Conservation (phyloP, 495 filamentous ascomycete genomes). For the Staphylotrichum longicolle region DNA sequence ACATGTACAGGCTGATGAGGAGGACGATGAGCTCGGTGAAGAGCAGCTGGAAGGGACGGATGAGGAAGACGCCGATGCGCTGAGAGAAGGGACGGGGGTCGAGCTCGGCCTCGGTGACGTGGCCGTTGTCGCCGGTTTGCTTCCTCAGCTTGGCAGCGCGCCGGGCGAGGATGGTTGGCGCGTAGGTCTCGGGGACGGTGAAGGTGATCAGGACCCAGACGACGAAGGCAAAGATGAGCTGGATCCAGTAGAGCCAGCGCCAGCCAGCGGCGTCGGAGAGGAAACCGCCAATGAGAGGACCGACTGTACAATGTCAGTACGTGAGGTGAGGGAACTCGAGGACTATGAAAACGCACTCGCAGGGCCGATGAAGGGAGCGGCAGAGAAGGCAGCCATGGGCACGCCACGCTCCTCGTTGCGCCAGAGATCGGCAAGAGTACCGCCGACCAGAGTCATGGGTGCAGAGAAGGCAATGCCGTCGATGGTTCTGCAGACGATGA, state of each 20-base stretch:
- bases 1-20: slow-evolving; percentile 75
- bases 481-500: slow-evolving; percentile 69
- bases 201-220: slow-evolving; percentile 71
- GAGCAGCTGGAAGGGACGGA: slow-evolving; percentile 77
- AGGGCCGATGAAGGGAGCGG: slow-evolving; percentile 75
- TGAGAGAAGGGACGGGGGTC: slow-evolving; percentile 63
- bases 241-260: slow-evolving; percentile 86
- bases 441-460: slow-evolving; percentile 80
- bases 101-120: slow-evolving; percentile 72
- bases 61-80: slow-evolving; percentile 62
- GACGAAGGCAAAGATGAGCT: slow-evolving; percentile 64
- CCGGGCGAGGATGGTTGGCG: slow-evolving; percentile 63
- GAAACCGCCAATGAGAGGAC: slow-evolving; percentile 74
- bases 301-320: slow-evolving; percentile 37
- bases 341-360: slow-evolving; percentile 46
- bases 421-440: slow-evolving; percentile 79
- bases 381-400: slow-evolving; percentile 82
- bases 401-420: slow-evolving; percentile 77
- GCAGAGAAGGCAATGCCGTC: slow-evolving; percentile 81
- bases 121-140: slow-evolving; percentile 57
- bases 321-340: no score
- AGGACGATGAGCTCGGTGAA: slow-evolving; percentile 78
- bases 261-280: slow-evolving; percentile 66
- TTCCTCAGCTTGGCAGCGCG: slow-evolving; percentile 68
- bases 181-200: slow-evolving; percentile 79